Conservation (phyloP, 441 rosid species). For the Arabidopsis hybrid region DNA sequence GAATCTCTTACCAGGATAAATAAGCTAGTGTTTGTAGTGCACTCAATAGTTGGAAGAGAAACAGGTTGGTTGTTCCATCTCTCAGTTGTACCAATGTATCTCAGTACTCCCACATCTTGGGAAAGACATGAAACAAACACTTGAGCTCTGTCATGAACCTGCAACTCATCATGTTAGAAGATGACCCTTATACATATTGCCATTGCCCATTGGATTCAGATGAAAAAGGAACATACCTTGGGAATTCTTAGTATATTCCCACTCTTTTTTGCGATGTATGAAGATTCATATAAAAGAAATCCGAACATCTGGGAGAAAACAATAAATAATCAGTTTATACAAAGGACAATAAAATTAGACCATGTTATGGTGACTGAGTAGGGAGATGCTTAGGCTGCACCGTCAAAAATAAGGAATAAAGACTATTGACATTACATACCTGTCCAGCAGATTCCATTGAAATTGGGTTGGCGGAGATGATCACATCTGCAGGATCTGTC, state of each 20-base stretch:
- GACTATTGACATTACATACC: conserved; percentile 49
- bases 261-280: conserved; percentile 54
- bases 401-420: background rate
- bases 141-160: conserved; percentile 97
- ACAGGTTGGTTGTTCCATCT: conserved; percentile 79
- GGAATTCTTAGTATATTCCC: conserved; percentile 68
- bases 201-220: conserved; percentile 6
- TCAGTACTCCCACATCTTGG: conserved; percentile 50
- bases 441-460: conserved; percentile 90
- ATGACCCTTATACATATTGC: conserved; percentile 10
- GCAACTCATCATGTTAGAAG: conserved; percentile 34
- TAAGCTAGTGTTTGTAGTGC: conserved; percentile 66
- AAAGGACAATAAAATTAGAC: conserved; percentile 19
- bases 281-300: conserved; percentile 71
- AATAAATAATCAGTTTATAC: conserved; percentile 25
- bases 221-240: conserved; percentile 56
- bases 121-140: conserved; percentile 73
- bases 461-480: conserved; percentile 62
- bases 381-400: conserved; percentile 14
- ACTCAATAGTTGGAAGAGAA: conserved; percentile 60
- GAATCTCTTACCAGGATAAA: conserved; percentile 64
- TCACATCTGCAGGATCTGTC: conserved; percentile 54
- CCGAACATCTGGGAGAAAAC: conserved; percentile 78
- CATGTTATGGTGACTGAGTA: background rate
- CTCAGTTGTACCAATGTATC: conserved; percentile 65